Evolutionary conservation across 2,329 filamentous ascomycete species (phyloP), one percentile per base, ranked within the genome.

Genomic region (Chalara sp.): DNA sequence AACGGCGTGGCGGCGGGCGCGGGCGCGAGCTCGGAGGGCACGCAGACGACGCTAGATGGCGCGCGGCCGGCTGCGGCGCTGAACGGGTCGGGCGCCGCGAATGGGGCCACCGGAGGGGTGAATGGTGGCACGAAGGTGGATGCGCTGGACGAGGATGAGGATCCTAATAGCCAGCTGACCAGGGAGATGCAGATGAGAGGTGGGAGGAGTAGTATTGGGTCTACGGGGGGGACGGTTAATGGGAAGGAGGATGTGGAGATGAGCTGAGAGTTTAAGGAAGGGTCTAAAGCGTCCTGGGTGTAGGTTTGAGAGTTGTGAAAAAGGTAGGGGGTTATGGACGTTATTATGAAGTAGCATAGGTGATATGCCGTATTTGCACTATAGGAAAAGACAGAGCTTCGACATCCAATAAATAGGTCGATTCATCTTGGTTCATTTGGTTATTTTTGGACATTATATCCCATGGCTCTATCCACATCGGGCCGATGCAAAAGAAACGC

Each of bases 11-110:
- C 35, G 8, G 35, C 35, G 8, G n/a, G 8, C 8, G n/a, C 8
- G n/a, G 35, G 35, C 35, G 35, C 35, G 35, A 8, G 8, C n/a
- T 2, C 35, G 8, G 35, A 37, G 35, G 48, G 55, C 44, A 63
- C 59, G 10, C 63, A 65, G 47, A 62, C 61, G 29, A 66, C 61
- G 3, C 53, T 67, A 7, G 62, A 67, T 54, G 59, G 55, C n/a
- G 57, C 63, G 37, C 53, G 54, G 43, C 44, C 52, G 11, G 37
- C 37, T 13, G 29, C 51, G 40, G 60, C 55, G 28, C 7, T 47
- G 43, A 48, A 46, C 37, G 41, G 47, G n/a, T 29, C 35, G 12
- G 8, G 5, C 6, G 10, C 28, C 8, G 39, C 21, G 32, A 46
- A 46, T 50, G 60, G 52, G 30, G 47, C 49, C 7, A 46, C 50